Conservation (phyloP, 441 rosid species). For the Pelargonium myrrhifolium region DNA sequence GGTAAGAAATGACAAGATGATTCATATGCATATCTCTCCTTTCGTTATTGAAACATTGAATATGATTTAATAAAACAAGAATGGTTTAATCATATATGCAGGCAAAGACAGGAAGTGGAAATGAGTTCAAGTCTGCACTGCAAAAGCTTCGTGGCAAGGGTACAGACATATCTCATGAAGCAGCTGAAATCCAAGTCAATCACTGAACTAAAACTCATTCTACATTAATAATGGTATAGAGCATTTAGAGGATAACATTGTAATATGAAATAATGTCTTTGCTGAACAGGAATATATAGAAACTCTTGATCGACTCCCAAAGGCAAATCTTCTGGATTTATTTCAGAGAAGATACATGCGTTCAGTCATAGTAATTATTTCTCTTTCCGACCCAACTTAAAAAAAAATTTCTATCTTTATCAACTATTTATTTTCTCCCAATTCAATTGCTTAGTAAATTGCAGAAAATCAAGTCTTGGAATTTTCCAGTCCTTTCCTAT, state of each 20-base stretch:
- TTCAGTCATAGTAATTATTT: constrained; percentile 47
- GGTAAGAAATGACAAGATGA: constrained; percentile 29
- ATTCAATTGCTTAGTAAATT: too few species aligned
- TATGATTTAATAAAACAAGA: constrained; percentile 2
- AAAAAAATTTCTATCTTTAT: neutral
- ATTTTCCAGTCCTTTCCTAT: neutral
- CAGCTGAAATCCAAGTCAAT: constrained; percentile 59
- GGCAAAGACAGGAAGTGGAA: constrained; percentile 64
- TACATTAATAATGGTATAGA: constrained; percentile 8
- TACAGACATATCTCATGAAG: constrained; percentile 60
- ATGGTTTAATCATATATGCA: constrained; percentile 20
- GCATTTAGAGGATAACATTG: constrained; percentile 12
- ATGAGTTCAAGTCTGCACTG: constrained; percentile 62
- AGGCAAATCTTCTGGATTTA: constrained; percentile 63
- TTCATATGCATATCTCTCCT: neutral
- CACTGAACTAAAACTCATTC: neutral
- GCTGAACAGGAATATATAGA: constrained; percentile 70
- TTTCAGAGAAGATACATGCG: constrained; percentile 76
- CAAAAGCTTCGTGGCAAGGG: constrained; percentile 78
- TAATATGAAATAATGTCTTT: constrained; percentile 6
- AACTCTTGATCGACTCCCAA: constrained; percentile 69
- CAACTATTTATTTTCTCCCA: too few species aligned
- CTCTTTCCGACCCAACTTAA: neutral
- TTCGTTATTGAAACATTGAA: constrained; percentile 8
- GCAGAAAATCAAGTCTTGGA: too few species aligned